Base-by-base conservation (phyloP, 306 rosid species). In the Cicer bijugum region DNA sequence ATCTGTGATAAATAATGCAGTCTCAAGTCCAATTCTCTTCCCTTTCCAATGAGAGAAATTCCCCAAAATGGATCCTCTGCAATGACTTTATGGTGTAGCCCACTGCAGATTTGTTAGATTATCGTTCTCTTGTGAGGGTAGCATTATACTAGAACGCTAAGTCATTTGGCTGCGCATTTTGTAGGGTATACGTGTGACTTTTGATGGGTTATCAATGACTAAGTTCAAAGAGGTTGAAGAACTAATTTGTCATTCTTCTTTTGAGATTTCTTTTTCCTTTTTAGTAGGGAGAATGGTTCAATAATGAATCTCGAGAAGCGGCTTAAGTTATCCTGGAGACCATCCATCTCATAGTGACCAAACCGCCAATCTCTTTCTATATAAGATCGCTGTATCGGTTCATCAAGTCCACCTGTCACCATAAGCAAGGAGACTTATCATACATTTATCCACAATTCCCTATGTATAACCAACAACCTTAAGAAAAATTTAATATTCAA, bases 341-440 rank as follows among this genome's bases (percentile, higher is more conserved):
- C 97, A 75, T 94, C 97, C 96, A 94, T 91, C 89, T 91, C 84
- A 68, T 94, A 94, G 82, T 86, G 91, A 43, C 99, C 97, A 75
- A 91, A 94, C 76, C 96, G 92, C 99, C 99, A 94, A 75, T 91
- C 99, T 75, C 92, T 82, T 14, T 84, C 84, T 16, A 86, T 67
- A 72, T 79, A 94, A 45, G 90, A 88, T 72, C 96, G 86, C 81
- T 86, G 84, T 75, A 82, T 59, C 20, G 99, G 97, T 80, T 91
- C 88, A 76, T 94, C 92, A 23, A 94, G 95, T 59, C 97, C 99
- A 72, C 97, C 97, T 94, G 82, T 62, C 42, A 55, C 40, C 47
- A 74, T 48, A 75, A 53, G 44, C 75, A 75, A 70, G 75, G 51
- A 71, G 4, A 60, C 42, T 19, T 42, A 15, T 62, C 19, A 72